Evolutionary conservation across 2,329 filamentous ascomycete genomes (phyloP), one percentile per base, ranked within the genome.

Genomic region (Sporothrix pseudoabietina): DNA sequence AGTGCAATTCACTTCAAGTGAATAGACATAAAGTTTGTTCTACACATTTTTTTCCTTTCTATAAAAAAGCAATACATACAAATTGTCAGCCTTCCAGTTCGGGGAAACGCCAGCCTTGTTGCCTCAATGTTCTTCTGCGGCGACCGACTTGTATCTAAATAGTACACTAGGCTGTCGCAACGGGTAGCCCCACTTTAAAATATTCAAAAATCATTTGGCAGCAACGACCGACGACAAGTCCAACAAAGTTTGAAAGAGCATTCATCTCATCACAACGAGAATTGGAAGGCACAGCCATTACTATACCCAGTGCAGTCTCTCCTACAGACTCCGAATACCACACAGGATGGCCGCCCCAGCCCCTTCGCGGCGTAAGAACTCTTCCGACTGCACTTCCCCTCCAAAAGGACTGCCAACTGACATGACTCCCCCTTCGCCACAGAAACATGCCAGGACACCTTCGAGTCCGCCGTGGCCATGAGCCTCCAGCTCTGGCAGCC

Each of bases 401-500:
- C 22, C 30, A 16, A 4, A 4, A 4, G 30, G 44, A n/a, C 32
- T 35, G 35, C 69, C n/a, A 12, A 44, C 71, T 72, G 54, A 57
- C 69, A 19, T 16, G 7, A 7, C 10, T 1, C 22, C 26, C 7
- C 12, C 22, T 69, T 76, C 74, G 65, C 63, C 72, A n/a, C 78
- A 88, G 87, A 86, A 78, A 83, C 83, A 78, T 86, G 87, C 78
- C 87, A 90, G 79, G 82, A 86, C 76, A 87, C 89, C 79, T 93
- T 98, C 84, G 96, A 98, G 81, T 91, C 96, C 79, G 92, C 90
- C 79, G 91, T 98, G 78, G 94, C 93, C 80, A 91, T 96, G 80
- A 85, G 91, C 59, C 89, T 99, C 77, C 90, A 94, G 84, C 88
- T 92, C 79, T 99, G 96, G 96, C 90, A 92, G 8, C 91, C 93